These are phyloP conservation scores for Trichoderma afroharzianum DNA, from an alignment of 2,329 filamentous ascomycete genomes.

Conservation along the genomic window DNA sequence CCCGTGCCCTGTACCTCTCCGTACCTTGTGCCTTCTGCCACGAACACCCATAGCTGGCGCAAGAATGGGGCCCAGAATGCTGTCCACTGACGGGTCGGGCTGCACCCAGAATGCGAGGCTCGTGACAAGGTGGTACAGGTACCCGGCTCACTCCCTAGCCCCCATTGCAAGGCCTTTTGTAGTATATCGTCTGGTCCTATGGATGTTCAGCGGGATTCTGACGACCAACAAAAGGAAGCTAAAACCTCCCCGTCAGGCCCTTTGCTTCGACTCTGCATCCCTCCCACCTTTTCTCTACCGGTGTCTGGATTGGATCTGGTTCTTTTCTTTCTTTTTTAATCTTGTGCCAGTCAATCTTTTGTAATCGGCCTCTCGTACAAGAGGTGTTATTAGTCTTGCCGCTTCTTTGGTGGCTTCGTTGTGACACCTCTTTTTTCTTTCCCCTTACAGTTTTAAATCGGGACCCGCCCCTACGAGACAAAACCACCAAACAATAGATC, in stretches of 20 bases:
- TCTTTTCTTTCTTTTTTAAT: neutral
- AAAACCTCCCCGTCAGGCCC: neutral
- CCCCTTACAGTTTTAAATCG: neutral
- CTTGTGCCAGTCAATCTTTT: neutral
- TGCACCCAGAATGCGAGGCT: slow-evolving; percentile 7
- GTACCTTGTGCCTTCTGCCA: neutral
- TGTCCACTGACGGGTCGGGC: slow-evolving; percentile 9
- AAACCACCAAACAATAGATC: neutral
- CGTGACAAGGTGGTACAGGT: neutral
- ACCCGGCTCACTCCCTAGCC: neutral
- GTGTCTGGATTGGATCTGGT: neutral
- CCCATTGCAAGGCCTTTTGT: neutral
- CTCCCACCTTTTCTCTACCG: neutral
- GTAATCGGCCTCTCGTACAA: neutral
- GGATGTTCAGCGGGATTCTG: neutral
- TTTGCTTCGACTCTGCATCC: neutral
- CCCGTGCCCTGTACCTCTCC: neutral
- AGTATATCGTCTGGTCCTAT: neutral
- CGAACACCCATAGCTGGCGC: neutral
- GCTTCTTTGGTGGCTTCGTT: neutral
- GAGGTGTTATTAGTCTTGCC: neutral
- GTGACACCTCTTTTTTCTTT: neutral
- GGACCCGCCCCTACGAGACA: neutral
- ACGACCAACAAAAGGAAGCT: slow-evolving; percentile 9
- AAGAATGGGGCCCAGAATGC: neutral